phyloP scores from a whole-genome alignment of 768 basidiomycete genomes.

The Leccinum ochraceum region DNA sequence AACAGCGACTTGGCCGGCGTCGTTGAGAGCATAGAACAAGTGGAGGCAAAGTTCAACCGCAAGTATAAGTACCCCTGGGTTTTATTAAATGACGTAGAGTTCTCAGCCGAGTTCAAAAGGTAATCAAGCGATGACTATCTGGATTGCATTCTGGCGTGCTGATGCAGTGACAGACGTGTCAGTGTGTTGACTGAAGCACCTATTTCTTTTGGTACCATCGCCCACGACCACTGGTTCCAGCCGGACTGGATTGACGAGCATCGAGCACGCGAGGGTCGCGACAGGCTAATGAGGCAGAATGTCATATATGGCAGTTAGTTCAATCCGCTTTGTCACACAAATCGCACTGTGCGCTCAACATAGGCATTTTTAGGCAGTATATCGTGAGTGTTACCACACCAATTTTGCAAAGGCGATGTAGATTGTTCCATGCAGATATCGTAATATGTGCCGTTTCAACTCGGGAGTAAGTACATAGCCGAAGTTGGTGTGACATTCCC shows the following conservation, averaged over 20 bases:
- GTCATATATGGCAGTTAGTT: slow-evolving; percentile 52
- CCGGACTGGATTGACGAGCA: slow-evolving; percentile 75
- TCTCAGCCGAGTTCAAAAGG: slow-evolving; percentile 54
- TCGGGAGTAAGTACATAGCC: slow-evolving; percentile 51
- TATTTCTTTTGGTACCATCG: slow-evolving; percentile 57
- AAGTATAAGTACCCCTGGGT: slow-evolving; percentile 62
- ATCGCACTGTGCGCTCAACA: slow-evolving; percentile 3
- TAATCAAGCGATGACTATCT: slow-evolving; percentile 13
- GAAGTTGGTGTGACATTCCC: background rate
- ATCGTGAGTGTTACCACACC: slow-evolving; percentile 33
- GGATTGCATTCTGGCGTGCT: background rate
- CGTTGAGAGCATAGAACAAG: slow-evolving; percentile 48
- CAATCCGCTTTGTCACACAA: background rate
- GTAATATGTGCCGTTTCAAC: slow-evolving; percentile 81
- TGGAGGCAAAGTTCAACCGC: slow-evolving; percentile 61
- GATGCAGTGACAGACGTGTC: slow-evolving; percentile 33
- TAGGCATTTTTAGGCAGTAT: slow-evolving; percentile 39
- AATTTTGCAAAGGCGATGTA: background rate
- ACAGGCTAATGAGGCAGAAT: slow-evolving; percentile 48
- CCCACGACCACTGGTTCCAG: slow-evolving; percentile 66
- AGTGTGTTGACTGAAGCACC: slow-evolving; percentile 41
- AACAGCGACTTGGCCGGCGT: slow-evolving; percentile 49
- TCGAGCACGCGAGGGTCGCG: slow-evolving; percentile 51
- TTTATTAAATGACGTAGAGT: slow-evolving; percentile 62
- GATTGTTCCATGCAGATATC: slow-evolving; percentile 41